Evolutionary conservation across 2,329 filamentous ascomycete genomes (phyloP), one percentile per base, ranked within the genome.

Genomic region (Thielaviopsis musarum): DNA sequence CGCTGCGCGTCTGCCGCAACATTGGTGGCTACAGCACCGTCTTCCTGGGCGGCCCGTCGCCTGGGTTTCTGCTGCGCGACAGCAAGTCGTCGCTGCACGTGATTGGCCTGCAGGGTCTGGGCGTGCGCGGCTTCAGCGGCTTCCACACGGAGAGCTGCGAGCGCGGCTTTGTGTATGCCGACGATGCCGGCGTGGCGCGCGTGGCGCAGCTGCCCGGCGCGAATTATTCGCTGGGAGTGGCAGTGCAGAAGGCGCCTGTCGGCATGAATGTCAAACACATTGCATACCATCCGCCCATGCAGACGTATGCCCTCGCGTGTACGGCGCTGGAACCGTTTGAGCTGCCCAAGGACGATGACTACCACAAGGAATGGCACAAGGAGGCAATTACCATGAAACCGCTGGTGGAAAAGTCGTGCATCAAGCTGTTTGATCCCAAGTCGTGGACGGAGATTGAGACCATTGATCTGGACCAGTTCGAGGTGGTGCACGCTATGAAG

Each of bases 331-430:
- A 84, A 55, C 81, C 83, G 2, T 97, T 95, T 67, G 86, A 89
- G 69, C 77, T 96, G 22, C 88, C 89, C 1, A 87, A 87, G 58
- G 89, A 95, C 65, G 91, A 91, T 64, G 84, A 95, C 61, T 83
- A 88, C 63, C 87, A 94, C 65, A 79, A 79, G 62, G 87, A 93
- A 63, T 91, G 90, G 82, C 80, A 84, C 22, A 81, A 81, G 63
- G 91, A 94, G 66, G 84, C 84, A 69, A 72, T 76, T 3, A 61
- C 66, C 0, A 77, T 83, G 66, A 78, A 63, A 56, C 93, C 93
- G 0, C 80, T 80, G 62, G 77, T 84, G 28, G 82, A 87, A 54
- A 83, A 82, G 59, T 87, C 88, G 30, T 77, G 80, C 21, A 71
- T 98, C 59, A 90, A 89, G 67, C 77, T 98, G 15, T 73, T 96